Evolutionary conservation across 345 rosid genomes (phyloP).

Genomic region (Raphanus sativus): DNA sequence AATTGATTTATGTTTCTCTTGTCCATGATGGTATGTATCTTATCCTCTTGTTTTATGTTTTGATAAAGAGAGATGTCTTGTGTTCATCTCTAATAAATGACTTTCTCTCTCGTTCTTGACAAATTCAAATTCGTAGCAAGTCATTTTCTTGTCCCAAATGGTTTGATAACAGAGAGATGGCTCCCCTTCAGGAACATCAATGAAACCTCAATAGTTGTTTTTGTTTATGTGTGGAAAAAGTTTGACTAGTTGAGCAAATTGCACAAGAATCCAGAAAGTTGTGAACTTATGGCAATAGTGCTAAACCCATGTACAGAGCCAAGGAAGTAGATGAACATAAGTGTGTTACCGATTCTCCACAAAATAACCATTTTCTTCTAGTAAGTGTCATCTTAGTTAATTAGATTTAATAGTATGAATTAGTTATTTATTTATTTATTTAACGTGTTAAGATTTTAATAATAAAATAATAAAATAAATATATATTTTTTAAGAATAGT

Average conservation of each 20-base stretch:
- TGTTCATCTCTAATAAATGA: too few relatives aligned
- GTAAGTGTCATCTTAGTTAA: background rate
- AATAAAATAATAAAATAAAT: background rate
- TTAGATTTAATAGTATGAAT: background rate
- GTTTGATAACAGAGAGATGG: conserved; percentile 21
- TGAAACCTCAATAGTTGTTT: background rate
- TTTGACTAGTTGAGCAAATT: conserved; percentile 8
- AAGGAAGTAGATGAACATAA: background rate
- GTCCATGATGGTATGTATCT: too few relatives aligned
- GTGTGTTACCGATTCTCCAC: too few relatives aligned
- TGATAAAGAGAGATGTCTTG: too few relatives aligned
- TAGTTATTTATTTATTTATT: background rate
- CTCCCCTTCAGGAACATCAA: conserved; percentile 20
- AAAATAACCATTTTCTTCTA: too few relatives aligned
- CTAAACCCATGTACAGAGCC: background rate
- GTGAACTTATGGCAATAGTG: conserved; percentile 6
- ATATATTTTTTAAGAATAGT: background rate
- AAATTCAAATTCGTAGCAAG: background rate
- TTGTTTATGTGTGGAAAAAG: background rate
- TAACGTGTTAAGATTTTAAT: background rate
- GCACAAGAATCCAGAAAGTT: conserved; percentile 9
- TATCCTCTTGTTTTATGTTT: too few relatives aligned
- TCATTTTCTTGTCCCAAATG: conserved; percentile 23
- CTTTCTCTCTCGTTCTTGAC: too few relatives aligned
- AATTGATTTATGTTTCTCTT: too few relatives aligned